A percentile compares a stretch with the other conserved stretches of the same genome.
These are phyloP conservation scores for Euphorbia celastroides DNA, from an alignment of 441 rosid genomes.

Conservation along the genomic window DNA sequence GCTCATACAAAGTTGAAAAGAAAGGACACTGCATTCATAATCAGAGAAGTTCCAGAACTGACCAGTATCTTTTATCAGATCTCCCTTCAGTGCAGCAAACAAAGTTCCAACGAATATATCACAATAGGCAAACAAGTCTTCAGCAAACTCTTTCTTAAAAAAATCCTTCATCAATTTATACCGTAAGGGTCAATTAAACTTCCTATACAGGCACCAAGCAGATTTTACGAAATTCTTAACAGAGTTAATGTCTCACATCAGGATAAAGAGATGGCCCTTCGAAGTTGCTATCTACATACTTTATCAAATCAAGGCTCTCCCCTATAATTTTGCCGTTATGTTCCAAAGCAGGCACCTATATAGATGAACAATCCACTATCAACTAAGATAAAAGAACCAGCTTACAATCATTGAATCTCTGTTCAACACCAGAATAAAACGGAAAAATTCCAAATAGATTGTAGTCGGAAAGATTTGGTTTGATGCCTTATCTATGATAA, in stretches of 20 bases:
- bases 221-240: too few species aligned
- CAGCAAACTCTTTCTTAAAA: slow-evolving; percentile 50
- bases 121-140: slow-evolving; percentile 50
- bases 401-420: too few species aligned
- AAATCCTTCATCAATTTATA: slow-evolving; percentile 51
- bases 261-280: slow-evolving; percentile 77
- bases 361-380: too few species aligned
- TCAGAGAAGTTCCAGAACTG: slow-evolving; percentile 18
- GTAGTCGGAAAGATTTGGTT: too few species aligned
- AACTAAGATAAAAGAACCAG: too few species aligned
- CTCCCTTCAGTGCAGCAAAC: slow-evolving; percentile 50
- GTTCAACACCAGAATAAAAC: not conserved
- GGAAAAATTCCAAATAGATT: too few species aligned
- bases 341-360: slow-evolving; percentile 78
- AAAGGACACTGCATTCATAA: not conserved
- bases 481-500: not conserved
- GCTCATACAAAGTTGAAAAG: not conserved
- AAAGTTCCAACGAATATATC: slow-evolving; percentile 42
- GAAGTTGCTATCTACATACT: slow-evolving; percentile 67
- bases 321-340: slow-evolving; percentile 82
- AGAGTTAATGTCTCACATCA: slow-evolving; percentile 30
- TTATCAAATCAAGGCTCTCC: slow-evolving; percentile 80
- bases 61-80: slow-evolving; percentile 53
- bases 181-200: slow-evolving; percentile 4
- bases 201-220: too few species aligned